Base-by-base conservation (phyloP, 2,329 filamentous ascomycete genomes). In the Cladobotryum protrusum region DNA sequence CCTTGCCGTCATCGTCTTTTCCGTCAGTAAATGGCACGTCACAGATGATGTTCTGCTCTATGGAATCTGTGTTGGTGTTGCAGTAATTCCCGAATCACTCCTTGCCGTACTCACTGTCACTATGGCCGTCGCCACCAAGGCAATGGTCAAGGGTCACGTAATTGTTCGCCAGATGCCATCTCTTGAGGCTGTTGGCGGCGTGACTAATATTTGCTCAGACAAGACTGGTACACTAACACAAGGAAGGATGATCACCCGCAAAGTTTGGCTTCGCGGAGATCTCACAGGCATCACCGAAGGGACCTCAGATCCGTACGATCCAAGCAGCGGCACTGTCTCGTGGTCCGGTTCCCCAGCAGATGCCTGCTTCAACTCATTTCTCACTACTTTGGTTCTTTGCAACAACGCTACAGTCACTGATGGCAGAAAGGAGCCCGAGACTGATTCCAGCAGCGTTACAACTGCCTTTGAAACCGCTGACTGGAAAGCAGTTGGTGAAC, bases 81-180 rank as follows among this genome's bases (percentile, higher is more conserved):
- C 79, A 12, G 81, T 85, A 56, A 84, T 85, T 52, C 82, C 77
- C 3, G 82, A 83, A 60, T 82, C 81, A 7, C 74, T 87, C 20
- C 81, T 86, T 43, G 84, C 83, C 20, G 83, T 87, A 39, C 67
- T 87, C 57, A 87, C 85, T 32, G 82, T 88, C 55, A 86, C 84
- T 14, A 85, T 87, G 72, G 81, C 82, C 34, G 79, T 83, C 47
- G 82, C 81, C 4, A 81, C 79, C 17, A 83, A 81, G 56, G 75
- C 78, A 15, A 85, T 85, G 82, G 77, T 79, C 42, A 76, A 77
- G 58, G 74, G 79, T 7, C 75, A 86, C 55, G 82, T 86, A 41
- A 81, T 86, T 56, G 79, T 86, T 35, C 77, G 82, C 52, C 82
- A 83, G 57, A 75, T 86, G 60, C 75, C 79, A 4, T 80, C 81